Conservation (phyloP, 306 rosid genomes). For the Leucaena leucocephala region DNA sequence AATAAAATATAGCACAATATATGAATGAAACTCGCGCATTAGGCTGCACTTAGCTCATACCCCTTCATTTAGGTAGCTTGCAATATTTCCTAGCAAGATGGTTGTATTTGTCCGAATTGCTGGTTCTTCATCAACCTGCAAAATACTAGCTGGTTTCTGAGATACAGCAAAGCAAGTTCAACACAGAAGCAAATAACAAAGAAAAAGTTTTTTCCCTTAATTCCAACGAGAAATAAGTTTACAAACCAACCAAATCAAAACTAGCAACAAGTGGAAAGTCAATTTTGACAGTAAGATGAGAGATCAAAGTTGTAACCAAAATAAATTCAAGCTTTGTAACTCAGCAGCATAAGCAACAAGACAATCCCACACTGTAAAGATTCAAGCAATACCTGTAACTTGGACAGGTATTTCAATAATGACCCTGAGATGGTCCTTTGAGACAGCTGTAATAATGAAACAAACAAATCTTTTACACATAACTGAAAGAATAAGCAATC, state of each 20-base stretch:
- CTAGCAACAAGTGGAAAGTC: not conserved
- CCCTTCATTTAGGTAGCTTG: constrained; percentile 89
- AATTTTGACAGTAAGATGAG: constrained; percentile 5
- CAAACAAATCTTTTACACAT: not conserved
- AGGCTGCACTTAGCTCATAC: constrained; percentile 52
- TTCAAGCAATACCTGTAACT: constrained; percentile 81
- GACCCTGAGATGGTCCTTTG: constrained; percentile 95
- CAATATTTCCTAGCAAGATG: constrained; percentile 93
- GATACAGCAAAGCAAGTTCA: constrained; percentile 19
- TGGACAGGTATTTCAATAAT: constrained; percentile 90
- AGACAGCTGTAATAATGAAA: constrained; percentile 74
- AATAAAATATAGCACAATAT: constrained; percentile 24
- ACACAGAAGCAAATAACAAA: not conserved
- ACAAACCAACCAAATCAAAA: not conserved
- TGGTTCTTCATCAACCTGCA: constrained; percentile 97
- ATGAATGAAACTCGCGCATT: constrained; percentile 18
- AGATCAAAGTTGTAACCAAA: not conserved
- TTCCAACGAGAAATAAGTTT: not conserved
- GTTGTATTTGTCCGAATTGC: constrained; percentile 98
- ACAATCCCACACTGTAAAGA: constrained; percentile 18
- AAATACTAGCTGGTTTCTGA: constrained; percentile 30
- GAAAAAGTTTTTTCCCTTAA: not conserved
- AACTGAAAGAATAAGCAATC: constrained; percentile 7
- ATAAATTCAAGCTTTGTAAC: constrained; percentile 1
- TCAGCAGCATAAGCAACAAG: constrained; percentile 3